Evolutionary conservation across 140 eudicot species (phyloP).

Genomic region (Senecio squalidus): DNA sequence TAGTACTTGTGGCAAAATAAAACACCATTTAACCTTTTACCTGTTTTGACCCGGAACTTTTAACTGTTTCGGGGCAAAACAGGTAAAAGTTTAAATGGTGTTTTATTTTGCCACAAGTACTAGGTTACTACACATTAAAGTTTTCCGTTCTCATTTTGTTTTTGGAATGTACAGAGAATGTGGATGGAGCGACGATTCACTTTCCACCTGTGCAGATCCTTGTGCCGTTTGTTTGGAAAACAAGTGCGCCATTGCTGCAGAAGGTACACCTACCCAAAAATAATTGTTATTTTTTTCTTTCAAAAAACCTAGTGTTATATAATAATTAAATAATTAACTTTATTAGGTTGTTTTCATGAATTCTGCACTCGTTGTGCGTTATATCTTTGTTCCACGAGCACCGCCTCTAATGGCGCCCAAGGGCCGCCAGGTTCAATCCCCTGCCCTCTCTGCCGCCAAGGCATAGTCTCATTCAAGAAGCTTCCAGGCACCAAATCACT

Average conservation of each 20-base stretch:
- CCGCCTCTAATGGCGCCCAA: constrained; percentile 36
- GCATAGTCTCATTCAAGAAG: constrained; percentile 68
- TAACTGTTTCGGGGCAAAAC: no score
- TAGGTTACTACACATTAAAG: neutral
- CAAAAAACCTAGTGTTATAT: no score
- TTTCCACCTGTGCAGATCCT: constrained; percentile 58
- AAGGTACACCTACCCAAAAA: constrained; percentile 39
- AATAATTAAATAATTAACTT: no score
- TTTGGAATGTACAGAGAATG: constrained; percentile 53
- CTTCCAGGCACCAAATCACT: constrained; percentile 50
- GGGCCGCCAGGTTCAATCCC: constrained; percentile 94
- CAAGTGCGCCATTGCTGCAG: constrained; percentile 82
- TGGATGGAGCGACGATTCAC: constrained; percentile 66
- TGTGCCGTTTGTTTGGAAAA: constrained; percentile 91
- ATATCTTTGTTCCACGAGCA: constrained; percentile 68
- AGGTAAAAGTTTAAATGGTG: no score
- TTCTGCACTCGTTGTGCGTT: constrained; percentile 86
- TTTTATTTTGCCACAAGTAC: no score
- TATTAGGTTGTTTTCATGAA: constrained; percentile 81
- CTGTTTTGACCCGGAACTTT: no score
- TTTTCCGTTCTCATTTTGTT: neutral
- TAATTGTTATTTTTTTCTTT: no score
- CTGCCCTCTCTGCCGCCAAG: constrained; percentile 94
- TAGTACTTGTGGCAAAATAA: no score
- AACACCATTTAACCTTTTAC: no score